These are phyloP conservation scores for Saccharum spontaneum DNA, from an alignment of 176 grass and related monocot genomes.

Conservation along the genomic window DNA sequence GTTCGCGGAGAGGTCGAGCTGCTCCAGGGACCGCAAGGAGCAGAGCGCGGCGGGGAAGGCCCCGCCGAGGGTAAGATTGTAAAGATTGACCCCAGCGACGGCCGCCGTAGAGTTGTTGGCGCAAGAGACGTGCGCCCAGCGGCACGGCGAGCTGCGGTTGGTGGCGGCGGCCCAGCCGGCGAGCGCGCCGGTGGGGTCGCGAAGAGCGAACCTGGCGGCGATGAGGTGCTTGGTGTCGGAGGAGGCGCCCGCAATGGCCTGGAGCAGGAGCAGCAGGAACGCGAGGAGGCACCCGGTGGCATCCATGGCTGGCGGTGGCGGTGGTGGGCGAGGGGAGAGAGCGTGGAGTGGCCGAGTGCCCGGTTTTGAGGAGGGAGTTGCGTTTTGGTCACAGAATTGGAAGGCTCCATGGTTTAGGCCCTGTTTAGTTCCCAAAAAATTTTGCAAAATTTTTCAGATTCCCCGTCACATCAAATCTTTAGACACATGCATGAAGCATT, in stretches of 20 bases:
- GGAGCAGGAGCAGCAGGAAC: slow-evolving; percentile 27
- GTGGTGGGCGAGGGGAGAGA: slow-evolving; percentile 20
- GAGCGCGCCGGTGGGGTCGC: slow-evolving; percentile 49
- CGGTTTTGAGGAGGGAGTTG: slow-evolving; percentile 29
- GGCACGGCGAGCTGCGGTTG: slow-evolving; percentile 40
- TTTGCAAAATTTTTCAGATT: too few relatives aligned
- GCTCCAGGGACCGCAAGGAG: slow-evolving; percentile 39
- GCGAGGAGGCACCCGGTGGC: slow-evolving; percentile 7
- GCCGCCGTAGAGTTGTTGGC: background rate
- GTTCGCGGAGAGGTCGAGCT: slow-evolving; percentile 70
- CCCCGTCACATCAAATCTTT: too few relatives aligned
- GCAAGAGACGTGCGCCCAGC: slow-evolving; percentile 70
- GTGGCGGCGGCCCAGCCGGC: slow-evolving; percentile 38
- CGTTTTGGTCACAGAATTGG: slow-evolving; percentile 25
- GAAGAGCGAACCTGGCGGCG: slow-evolving; percentile 36
- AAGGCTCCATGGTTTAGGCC: slow-evolving; percentile 13
- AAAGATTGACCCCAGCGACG: slow-evolving; percentile 46
- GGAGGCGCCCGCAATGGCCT: slow-evolving; percentile 1
- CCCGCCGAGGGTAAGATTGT: slow-evolving; percentile 38
- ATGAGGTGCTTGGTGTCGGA: slow-evolving; percentile 54
- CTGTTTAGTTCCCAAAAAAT: too few relatives aligned
- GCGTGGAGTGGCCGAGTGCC: slow-evolving; percentile 7
- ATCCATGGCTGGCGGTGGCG: slow-evolving; percentile 36
- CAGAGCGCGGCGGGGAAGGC: slow-evolving; percentile 59
- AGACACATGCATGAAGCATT: too few relatives aligned